These are phyloP conservation scores for Arabidopsis arenosa DNA, from an alignment of 345 rosid genomes.

Conservation along the genomic window DNA sequence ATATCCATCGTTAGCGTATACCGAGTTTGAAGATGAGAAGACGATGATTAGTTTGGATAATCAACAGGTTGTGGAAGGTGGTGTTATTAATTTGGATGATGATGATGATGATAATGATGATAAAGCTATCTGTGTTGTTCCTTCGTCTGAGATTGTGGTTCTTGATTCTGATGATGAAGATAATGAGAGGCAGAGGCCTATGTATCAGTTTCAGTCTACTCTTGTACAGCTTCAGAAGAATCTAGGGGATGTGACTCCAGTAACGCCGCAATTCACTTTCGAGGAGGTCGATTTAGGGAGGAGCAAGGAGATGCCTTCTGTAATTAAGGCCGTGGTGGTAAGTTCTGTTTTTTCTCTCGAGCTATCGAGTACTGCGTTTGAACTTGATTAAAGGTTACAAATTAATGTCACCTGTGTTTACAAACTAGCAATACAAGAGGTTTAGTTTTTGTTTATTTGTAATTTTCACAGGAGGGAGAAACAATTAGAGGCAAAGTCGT, in stretches of 20 bases:
- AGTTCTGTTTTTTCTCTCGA: constrained; percentile 35
- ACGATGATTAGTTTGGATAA: constrained; percentile 31
- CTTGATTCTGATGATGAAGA: constrained; percentile 85
- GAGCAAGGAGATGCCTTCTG: constrained; percentile 46
- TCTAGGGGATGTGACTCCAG: constrained; percentile 48
- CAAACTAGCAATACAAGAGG: constrained; percentile 9
- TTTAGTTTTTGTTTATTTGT: constrained; percentile 13
- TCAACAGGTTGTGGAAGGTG: constrained; percentile 27
- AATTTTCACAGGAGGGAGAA: constrained; percentile 44
- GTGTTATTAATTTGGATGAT: constrained; percentile 59
- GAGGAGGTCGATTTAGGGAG: constrained; percentile 60
- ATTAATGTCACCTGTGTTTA: constrained; percentile 7
- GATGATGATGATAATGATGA: constrained; percentile 27
- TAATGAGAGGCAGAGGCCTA: constrained; percentile 39
- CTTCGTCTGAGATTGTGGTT: constrained; percentile 50
- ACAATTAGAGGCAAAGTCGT: constrained; percentile 29
- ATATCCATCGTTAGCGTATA: constrained; percentile 42
- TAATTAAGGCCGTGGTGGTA: constrained; percentile 46
- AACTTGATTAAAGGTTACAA: constrained; percentile 14
- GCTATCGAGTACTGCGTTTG: constrained; percentile 17
- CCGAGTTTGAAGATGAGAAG: constrained; percentile 25
- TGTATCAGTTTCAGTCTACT: constrained; percentile 51
- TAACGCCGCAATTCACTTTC: constrained; percentile 41
- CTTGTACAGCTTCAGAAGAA: constrained; percentile 49
- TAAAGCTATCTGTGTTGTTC: constrained; percentile 31